Evolutionary conservation across 768 basidiomycete genomes (phyloP), one percentile per base, ranked within the genome.

Genomic region (Coprinopsis sp.): DNA sequence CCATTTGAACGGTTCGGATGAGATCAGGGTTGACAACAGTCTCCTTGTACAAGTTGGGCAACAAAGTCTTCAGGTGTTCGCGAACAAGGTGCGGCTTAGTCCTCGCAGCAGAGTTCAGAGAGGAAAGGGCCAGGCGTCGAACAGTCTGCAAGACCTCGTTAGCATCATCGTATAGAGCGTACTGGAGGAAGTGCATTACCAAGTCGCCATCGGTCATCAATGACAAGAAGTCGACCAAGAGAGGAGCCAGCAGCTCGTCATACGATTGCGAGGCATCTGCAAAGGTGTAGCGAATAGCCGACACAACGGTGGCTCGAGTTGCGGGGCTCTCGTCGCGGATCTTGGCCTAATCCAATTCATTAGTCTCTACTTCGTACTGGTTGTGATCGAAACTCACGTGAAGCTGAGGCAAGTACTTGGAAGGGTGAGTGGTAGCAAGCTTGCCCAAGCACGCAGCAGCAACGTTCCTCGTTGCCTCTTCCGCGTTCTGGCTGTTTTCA

Each of bases 371-470:
- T 27, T 50, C 18, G 40, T 12, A 21, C 22, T 22, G 22, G 24
- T 6, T 19, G 43, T 21, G 27, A 30, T 8, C 30, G 38, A 6
- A 4, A 67, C 79, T 51, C 60, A 88, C 89, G 58, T 97, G 93
- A 8, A 99, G 79, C 57, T 96, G 91, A 2, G 92, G 91, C 14
- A 98, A 73, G 63, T 95, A 99, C 55, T 82, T 83, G 0, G 84
- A 81, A 3, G 96, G 93, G 47, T 93, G 87, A 1, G 91, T 88
- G 0, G 89, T 90, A 0, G 93, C 94, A 24, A 99, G 73, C 64
- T 97, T 96, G 27, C 96, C 96, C 14, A 99, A 77, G 61, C 94
- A 97, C 2, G 95, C 94, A 37, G 96, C 93, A 21, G 94, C 91
- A 29, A 97, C 91, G 59, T 96, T 97, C 40, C 94, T 74, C 1